These are phyloP conservation scores for Astrothelium macrocarpum DNA, from an alignment of 495 filamentous ascomycete species.

Conservation along the genomic window DNA sequence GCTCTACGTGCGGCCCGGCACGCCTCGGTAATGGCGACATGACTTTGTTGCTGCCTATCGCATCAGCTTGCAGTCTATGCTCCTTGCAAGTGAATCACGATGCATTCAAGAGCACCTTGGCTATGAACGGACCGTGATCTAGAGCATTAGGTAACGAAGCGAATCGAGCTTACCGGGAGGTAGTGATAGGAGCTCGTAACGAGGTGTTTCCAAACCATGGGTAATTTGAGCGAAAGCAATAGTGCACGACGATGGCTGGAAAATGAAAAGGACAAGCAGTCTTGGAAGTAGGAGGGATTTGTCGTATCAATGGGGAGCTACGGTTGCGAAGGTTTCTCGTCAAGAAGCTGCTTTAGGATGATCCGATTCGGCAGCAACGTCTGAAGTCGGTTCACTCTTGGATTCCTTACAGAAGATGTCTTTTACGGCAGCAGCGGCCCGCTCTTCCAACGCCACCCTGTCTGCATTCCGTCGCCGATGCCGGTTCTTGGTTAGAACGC, in stretches of 20 bases:
- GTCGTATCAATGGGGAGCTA: background rate
- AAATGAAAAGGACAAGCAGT: background rate
- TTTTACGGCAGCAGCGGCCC: background rate
- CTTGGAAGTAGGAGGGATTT: background rate
- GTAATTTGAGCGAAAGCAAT: background rate
- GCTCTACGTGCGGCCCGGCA: background rate
- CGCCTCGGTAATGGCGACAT: background rate
- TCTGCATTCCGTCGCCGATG: background rate
- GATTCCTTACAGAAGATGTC: background rate
- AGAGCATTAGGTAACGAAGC: background rate
- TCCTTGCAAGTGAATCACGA: too few relatives aligned
- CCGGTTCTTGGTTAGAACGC: background rate
- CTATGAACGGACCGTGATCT: too few relatives aligned
- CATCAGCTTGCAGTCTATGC: background rate
- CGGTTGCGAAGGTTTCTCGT: background rate
- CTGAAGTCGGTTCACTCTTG: background rate
- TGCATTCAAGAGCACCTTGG: too few relatives aligned
- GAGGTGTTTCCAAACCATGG: background rate
- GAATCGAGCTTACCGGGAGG: background rate
- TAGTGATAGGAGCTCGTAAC: background rate
- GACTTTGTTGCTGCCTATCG: background rate
- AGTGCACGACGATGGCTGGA: background rate
- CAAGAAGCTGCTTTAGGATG: background rate
- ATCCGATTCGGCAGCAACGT: background rate
- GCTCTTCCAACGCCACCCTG: background rate